These are phyloP conservation scores for Candida sanyiensis DNA, from an alignment of 805 yeast species.

Conservation along the genomic window DNA sequence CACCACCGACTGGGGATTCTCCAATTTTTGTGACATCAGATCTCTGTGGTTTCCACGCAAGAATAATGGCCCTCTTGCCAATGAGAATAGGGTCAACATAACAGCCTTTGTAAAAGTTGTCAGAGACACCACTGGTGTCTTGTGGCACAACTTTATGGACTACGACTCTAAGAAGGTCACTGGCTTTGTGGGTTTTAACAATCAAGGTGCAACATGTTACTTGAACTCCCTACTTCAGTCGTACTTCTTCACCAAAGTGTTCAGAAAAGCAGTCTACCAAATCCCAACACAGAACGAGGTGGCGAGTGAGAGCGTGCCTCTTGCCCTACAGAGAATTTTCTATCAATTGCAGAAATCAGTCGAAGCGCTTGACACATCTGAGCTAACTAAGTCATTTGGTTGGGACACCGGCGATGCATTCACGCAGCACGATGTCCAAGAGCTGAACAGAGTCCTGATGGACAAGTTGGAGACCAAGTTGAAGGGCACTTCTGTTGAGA, in stretches of 20 bases:
- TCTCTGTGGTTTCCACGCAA: slow-evolving; percentile 26
- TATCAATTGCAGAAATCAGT: slow-evolving; percentile 70
- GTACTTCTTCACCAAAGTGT: slow-evolving; percentile 75
- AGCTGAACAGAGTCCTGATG: slow-evolving; percentile 90
- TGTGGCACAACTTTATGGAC: slow-evolving; percentile 84
- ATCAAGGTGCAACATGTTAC: slow-evolving; percentile 98
- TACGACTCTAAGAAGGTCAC: slow-evolving; percentile 84
- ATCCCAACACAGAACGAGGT: slow-evolving; percentile 71
- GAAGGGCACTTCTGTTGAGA: slow-evolving; percentile 82
- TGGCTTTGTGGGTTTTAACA: slow-evolving; percentile 87
- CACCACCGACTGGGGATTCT: slow-evolving; percentile 96
- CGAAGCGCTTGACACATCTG: slow-evolving; percentile 77
- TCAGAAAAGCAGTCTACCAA: slow-evolving; percentile 80
- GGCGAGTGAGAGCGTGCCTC: slow-evolving; percentile 58
- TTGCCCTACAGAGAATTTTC: slow-evolving; percentile 84
- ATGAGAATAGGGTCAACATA: slow-evolving; percentile 55
- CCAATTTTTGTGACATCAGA: slow-evolving; percentile 59
- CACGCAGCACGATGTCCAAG: slow-evolving; percentile 98
- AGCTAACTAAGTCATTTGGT: slow-evolving; percentile 87
- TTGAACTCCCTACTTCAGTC: slow-evolving; percentile 89
- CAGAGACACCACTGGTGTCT: slow-evolving; percentile 87
- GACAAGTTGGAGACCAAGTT: slow-evolving; percentile 85
- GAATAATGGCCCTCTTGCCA: slow-evolving; percentile 32
- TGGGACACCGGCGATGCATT: slow-evolving; percentile 96
- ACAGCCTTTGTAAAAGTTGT: slow-evolving; percentile 73